Conservation (phyloP, 2,329 filamentous ascomycete species). For the Coniochaeta sp. region DNA sequence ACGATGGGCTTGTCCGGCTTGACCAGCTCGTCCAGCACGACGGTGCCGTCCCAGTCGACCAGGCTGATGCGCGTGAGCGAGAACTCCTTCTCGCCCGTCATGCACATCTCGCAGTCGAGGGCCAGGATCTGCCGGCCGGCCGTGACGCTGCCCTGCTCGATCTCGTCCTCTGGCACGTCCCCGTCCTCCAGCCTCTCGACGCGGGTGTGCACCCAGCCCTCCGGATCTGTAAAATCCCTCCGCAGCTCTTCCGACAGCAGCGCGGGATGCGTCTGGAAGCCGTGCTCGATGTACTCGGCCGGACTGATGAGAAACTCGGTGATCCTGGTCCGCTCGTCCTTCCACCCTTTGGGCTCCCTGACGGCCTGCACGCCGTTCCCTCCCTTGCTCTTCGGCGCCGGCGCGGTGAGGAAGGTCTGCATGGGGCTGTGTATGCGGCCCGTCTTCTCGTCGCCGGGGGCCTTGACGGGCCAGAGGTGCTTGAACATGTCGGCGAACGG, state of each 20-base stretch:
- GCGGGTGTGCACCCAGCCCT: constrained; percentile 77
- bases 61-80: constrained; percentile 86
- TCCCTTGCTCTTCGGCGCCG: constrained; percentile 61
- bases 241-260: constrained; percentile 54
- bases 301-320: constrained; percentile 67
- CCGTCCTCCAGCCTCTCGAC: constrained; percentile 62
- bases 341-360: constrained; percentile 57
- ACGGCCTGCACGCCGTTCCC: constrained; percentile 58
- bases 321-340: constrained; percentile 71
- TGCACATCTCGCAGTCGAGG: constrained; percentile 96
- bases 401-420: constrained; percentile 72
- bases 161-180: constrained; percentile 57
- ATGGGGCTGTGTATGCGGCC: constrained; percentile 81
- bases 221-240: constrained; percentile 44
- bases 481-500: constrained; percentile 76
- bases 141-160: constrained; percentile 76
- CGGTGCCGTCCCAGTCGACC: constrained; percentile 74
- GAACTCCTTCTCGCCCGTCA: constrained; percentile 70
- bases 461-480: constrained; percentile 82
- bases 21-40: constrained; percentile 83
- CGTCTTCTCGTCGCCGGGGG: constrained; percentile 77
- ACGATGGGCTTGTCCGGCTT: constrained; percentile 82
- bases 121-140: constrained; percentile 72
- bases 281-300: constrained; percentile 72
- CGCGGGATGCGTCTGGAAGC: constrained; percentile 77